A percentile compares a stretch with the other conserved stretches of the same genome.
These are phyloP conservation scores for Leccinum boreale DNA, from an alignment of 768 basidiomycete genomes.

Conservation along the genomic window DNA sequence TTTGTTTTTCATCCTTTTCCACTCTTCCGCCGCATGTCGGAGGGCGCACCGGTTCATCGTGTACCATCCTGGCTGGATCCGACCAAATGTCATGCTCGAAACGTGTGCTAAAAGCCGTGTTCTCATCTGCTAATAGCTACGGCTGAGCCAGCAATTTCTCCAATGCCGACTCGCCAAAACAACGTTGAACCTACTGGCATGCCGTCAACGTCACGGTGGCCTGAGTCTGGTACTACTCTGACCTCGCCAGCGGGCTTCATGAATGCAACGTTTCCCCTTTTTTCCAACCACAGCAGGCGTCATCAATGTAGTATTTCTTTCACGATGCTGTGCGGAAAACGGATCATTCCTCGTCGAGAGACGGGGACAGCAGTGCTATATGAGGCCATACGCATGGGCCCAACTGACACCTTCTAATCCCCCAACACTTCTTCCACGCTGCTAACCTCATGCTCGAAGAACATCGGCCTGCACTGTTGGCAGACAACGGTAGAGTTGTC, in stretches of 20 bases:
- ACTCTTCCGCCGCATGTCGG: no score
- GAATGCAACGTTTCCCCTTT: constrained; percentile 9
- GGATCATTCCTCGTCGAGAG: constrained; percentile 3
- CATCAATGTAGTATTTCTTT: not conserved
- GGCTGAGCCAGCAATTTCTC: no score
- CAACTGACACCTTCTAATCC: not conserved
- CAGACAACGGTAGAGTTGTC: constrained; percentile 7
- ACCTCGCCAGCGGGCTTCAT: constrained; percentile 9
- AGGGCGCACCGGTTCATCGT: no score
- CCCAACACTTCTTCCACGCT: not conserved
- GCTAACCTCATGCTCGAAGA: constrained; percentile 10
- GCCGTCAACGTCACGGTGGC: no score
- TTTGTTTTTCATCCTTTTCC: no score
- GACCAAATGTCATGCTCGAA: no score
- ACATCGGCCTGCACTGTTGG: constrained; percentile 11
- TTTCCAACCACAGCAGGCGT: not conserved
- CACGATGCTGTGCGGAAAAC: constrained; percentile 11
- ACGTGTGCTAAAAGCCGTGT: no score
- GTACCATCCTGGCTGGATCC: no score
- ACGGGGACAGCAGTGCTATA: constrained; percentile 8
- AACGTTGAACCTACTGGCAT: no score
- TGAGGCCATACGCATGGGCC: constrained; percentile 4
- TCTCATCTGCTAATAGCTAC: no score
- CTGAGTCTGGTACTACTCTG: no score
- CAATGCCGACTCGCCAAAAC: not conserved